Conservation (phyloP, 2,329 filamentous ascomycete species). For the Penicillium griseofulvum region DNA sequence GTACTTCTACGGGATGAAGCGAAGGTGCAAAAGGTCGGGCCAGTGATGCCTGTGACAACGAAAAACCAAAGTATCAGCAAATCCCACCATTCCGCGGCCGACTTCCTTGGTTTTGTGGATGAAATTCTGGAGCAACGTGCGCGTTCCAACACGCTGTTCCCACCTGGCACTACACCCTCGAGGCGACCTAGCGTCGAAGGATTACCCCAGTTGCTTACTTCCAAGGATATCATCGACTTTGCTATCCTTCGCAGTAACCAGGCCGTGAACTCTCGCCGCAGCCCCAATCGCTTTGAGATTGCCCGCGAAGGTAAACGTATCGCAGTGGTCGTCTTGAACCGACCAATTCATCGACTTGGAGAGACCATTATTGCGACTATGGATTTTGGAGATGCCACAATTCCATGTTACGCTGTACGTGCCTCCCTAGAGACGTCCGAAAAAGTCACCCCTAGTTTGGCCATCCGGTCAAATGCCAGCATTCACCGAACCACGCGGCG, state of each 20-base stretch:
- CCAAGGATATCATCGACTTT: constrained; percentile 84
- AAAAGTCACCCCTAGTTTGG: constrained; percentile 74
- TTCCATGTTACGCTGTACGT: constrained; percentile 82
- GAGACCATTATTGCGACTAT: constrained; percentile 81
- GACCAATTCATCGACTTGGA: constrained; percentile 83
- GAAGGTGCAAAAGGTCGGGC: constrained; percentile 56
- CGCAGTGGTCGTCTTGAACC: constrained; percentile 81
- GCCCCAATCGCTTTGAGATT: constrained; percentile 93
- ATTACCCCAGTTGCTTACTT: constrained; percentile 56
- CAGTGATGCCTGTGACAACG: constrained; percentile 31
- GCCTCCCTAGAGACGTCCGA: constrained; percentile 83
- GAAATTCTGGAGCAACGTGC: constrained; percentile 62
- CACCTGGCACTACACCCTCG: constrained; percentile 72
- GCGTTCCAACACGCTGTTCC: constrained; percentile 53
- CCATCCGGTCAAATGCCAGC: constrained; percentile 79
- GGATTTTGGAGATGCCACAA: constrained; percentile 74
- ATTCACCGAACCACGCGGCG: constrained; percentile 84
- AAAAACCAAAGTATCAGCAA: constrained; percentile 42
- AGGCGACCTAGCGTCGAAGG: constrained; percentile 52
- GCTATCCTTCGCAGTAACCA: constrained; percentile 81
- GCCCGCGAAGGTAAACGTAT: constrained; percentile 88
- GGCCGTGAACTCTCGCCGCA: constrained; percentile 66
- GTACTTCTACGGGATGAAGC: constrained; percentile 84
- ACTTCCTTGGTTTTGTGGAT: constrained; percentile 75
- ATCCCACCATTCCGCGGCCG: constrained; percentile 52